These are phyloP conservation scores for Candida coquimbonensis DNA, from an alignment of 805 yeast species.

Conservation along the genomic window DNA sequence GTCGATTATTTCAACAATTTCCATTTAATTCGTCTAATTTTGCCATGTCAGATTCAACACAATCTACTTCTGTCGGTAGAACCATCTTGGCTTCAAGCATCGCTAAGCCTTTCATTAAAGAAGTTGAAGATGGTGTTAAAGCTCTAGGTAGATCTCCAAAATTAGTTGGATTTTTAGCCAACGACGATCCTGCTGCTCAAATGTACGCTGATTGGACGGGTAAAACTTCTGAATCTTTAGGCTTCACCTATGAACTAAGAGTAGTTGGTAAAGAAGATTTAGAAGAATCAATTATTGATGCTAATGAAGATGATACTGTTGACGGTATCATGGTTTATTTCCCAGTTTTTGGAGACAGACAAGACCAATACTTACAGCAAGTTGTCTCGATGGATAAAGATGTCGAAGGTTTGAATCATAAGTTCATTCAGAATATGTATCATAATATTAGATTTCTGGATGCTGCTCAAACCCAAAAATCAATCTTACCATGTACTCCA, in stretches of 20 bases:
- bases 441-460: constrained; percentile 88
- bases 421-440: constrained; percentile 89
- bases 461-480: constrained; percentile 56
- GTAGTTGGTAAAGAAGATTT: constrained; percentile 70
- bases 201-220: constrained; percentile 97
- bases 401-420: constrained; percentile 90
- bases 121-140: constrained; percentile 53
- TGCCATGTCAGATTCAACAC: constrained; percentile 19
- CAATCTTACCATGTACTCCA: constrained; percentile 95
- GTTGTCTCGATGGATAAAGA: constrained; percentile 87
- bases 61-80: constrained; percentile 45
- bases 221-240: constrained; percentile 79
- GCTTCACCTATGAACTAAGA: constrained; percentile 76
- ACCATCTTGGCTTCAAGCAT: constrained; percentile 83
- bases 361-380: constrained; percentile 94
- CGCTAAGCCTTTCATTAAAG: constrained; percentile 74
- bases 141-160: constrained; percentile 54
- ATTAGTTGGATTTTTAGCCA: constrained; percentile 88
- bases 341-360: constrained; percentile 93
- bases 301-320: constrained; percentile 68
- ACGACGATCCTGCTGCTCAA: constrained; percentile 88
- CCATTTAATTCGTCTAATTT: background rate
- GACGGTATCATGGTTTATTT: constrained; percentile 96
- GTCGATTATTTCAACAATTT: background rate
- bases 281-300: constrained; percentile 76